Evolutionary conservation across 2,329 filamentous ascomycete genomes (phyloP).

Genomic region (Phaeosphaeria sp.): DNA sequence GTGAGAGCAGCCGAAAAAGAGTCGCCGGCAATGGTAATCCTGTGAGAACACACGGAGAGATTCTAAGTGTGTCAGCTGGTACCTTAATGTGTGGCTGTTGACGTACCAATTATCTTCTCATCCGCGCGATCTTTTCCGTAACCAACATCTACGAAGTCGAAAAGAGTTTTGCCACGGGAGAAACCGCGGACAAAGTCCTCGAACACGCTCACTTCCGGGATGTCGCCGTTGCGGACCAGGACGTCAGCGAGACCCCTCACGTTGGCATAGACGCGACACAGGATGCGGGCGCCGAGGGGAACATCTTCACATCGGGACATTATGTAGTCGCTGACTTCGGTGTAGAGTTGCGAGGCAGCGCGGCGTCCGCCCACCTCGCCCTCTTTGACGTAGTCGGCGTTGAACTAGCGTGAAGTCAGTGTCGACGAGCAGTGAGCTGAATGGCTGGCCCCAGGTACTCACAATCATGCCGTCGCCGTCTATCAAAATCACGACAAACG

Average conservation of each 20-base stretch:
- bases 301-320: slow-evolving; percentile 45
- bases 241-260: slow-evolving; percentile 58
- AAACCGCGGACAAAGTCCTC: slow-evolving; percentile 64
- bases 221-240: slow-evolving; percentile 55
- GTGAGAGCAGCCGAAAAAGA: slow-evolving; percentile 66
- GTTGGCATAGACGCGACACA: slow-evolving; percentile 63
- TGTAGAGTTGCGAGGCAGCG: slow-evolving; percentile 59
- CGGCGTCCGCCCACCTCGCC: slow-evolving; percentile 61
- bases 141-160: slow-evolving; percentile 56
- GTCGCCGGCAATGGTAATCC: slow-evolving; percentile 66
- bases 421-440: background rate
- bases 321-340: slow-evolving; percentile 53
- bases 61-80: slow-evolving; percentile 48
- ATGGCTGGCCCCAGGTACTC: slow-evolving; percentile 4
- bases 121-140: slow-evolving; percentile 55
- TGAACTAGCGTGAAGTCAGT: slow-evolving; percentile 48
- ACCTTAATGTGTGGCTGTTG: background rate
- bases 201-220: slow-evolving; percentile 51
- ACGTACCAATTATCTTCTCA: slow-evolving; percentile 58
- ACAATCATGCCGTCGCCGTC: slow-evolving; percentile 63
- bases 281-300: slow-evolving; percentile 54
- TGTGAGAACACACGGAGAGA: slow-evolving; percentile 62
- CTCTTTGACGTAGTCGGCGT: slow-evolving; percentile 56
- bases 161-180: slow-evolving; percentile 56
- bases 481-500: slow-evolving; percentile 62